A percentile compares a stretch with the other conserved stretches of the same genome.
phyloP scores from a whole-genome alignment of 129 eudicot species.

The Tanacetum coccineum region DNA sequence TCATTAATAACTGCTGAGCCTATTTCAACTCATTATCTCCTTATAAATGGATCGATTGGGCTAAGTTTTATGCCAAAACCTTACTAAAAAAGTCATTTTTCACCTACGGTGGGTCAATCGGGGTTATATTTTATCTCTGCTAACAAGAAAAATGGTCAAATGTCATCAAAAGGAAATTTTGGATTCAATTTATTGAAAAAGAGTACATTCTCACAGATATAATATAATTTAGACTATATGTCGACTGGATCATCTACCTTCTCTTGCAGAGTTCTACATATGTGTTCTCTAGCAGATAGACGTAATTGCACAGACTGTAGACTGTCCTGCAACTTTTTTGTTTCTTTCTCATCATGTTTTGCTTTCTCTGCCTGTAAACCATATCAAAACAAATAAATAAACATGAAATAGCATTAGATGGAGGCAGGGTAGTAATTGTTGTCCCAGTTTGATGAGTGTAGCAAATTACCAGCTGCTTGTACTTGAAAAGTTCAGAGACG shows the following conservation, averaged over 20 bases:
- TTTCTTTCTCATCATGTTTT: constrained; percentile 86
- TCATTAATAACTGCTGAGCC: not conserved
- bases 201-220: too few species aligned
- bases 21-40: too few species aligned
- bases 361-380: constrained; percentile 71
- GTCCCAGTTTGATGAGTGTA: not conserved
- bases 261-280: constrained; percentile 67
- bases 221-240: too few species aligned
- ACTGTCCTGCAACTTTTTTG: constrained; percentile 72
- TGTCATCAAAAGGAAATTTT: too few species aligned
- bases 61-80: too few species aligned
- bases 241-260: constrained; percentile 33
- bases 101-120: too few species aligned
- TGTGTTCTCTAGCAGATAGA: constrained; percentile 72
- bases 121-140: too few species aligned
- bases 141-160: too few species aligned
- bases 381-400: not conserved
- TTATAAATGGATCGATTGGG: too few species aligned
- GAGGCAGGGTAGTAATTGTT: not conserved
- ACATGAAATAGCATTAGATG: not conserved
- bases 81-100: too few species aligned
- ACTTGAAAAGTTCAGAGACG: constrained; percentile 64
- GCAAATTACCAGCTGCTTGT: constrained; percentile 79
- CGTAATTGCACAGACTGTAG: constrained; percentile 67
- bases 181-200: too few species aligned